A percentile compares a stretch with the other conserved stretches of the same genome.
phyloP scores from a whole-genome alignment of 192 early-diverging fungal species.

The Linnemannia schmuckeri region DNA sequence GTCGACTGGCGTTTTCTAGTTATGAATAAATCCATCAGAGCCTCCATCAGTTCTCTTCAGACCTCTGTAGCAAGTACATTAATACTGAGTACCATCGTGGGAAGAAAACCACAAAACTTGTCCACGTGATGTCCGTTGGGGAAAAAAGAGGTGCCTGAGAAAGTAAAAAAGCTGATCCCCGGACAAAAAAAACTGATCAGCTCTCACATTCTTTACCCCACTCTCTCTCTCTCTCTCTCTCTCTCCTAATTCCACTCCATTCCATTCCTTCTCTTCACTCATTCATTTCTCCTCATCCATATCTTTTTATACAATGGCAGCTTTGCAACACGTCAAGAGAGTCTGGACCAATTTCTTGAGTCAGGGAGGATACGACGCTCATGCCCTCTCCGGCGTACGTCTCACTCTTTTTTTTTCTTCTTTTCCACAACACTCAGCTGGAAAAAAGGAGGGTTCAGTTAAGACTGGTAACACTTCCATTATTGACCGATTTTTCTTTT shows the following conservation, averaged over 20 bases:
- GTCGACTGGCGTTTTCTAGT: too few relatives aligned
- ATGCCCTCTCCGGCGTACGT: constrained; percentile 48
- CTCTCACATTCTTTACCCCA: not conserved
- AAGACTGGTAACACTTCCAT: not conserved
- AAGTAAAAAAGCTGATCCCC: not conserved
- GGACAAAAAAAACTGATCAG: not conserved
- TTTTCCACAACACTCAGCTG: not conserved
- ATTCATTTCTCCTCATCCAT: not conserved
- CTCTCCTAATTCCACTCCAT: not conserved
- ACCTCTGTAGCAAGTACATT: not conserved
- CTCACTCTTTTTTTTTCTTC: not conserved
- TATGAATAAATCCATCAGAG: too few relatives aligned
- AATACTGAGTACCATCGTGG: not conserved
- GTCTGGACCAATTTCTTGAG: constrained; percentile 44
- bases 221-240: not conserved
- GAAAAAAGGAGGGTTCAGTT: not conserved
- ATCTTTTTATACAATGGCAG: constrained; percentile 15
- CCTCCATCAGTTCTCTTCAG: not conserved
- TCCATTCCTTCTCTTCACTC: not conserved
- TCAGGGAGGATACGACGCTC: constrained; percentile 42
- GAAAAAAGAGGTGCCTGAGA: not conserved
- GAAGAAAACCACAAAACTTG: not conserved
- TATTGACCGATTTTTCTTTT: not conserved
- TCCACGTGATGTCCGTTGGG: constrained; percentile 9
- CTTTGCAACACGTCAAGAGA: constrained; percentile 41